Conservation (phyloP, 305 asterid species). For the Salvia sclarea region DNA sequence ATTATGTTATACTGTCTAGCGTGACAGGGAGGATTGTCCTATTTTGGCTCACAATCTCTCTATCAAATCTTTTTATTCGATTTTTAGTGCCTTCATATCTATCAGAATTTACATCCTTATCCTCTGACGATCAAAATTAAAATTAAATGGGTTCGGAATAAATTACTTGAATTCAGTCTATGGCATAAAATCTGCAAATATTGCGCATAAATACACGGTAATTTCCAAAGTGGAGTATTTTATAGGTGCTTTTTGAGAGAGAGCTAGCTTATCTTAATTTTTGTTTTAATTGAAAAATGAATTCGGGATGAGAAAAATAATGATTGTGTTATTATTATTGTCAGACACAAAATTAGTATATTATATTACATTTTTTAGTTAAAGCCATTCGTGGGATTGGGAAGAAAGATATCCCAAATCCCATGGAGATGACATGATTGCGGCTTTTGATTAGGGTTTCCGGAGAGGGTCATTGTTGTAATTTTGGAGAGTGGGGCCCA, state of each 20-base stretch:
- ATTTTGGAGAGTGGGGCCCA: slow-evolving; percentile 5
- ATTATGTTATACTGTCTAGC: no score
- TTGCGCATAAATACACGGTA: not conserved
- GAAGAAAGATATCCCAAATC: not conserved
- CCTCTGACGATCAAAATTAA: not conserved
- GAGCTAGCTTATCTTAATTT: not conserved
- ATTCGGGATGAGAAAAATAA: slow-evolving; percentile 8
- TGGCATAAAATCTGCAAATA: not conserved
- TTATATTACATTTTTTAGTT: not conserved
- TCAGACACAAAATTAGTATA: not conserved
- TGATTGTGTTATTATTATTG: slow-evolving; percentile 35
- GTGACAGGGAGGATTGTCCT: not conserved
- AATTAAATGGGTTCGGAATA: not conserved
- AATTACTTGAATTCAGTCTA: not conserved
- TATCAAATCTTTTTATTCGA: not conserved
- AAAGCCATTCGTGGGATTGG: slow-evolving; percentile 18
- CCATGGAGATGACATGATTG: slow-evolving; percentile 26
- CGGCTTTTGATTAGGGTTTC: slow-evolving; percentile 38
- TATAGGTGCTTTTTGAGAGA: not conserved
- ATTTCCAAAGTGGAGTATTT: not conserved
- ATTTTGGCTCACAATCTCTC: not conserved
- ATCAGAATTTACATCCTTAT: not conserved
- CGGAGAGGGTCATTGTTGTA: slow-evolving; percentile 14
- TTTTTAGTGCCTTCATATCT: not conserved
- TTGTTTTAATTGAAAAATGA: not conserved